Conservation (phyloP, 1,284 basidiomycete genomes). For the Rhodotorula sp. region DNA sequence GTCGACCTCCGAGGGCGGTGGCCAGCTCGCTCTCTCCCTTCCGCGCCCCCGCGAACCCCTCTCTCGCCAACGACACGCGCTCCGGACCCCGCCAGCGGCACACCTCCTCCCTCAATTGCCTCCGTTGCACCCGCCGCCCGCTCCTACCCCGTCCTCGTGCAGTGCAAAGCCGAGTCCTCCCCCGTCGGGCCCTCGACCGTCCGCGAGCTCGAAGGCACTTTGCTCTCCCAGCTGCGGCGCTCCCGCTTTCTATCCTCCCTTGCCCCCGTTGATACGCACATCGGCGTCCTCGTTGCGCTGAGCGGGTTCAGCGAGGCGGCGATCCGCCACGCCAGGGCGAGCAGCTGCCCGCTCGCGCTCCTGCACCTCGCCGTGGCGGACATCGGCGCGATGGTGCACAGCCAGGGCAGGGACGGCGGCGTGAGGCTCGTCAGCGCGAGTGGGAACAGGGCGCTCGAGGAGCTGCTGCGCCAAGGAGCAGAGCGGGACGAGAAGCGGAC, state of each 20-base stretch:
- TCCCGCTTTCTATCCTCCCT: not conserved
- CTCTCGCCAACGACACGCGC: too few species aligned
- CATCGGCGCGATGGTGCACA: not conserved
- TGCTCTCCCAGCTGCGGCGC: not conserved
- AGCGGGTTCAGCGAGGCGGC: slow-evolving; percentile 25
- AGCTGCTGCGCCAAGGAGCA: not conserved
- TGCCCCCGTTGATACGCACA: not conserved
- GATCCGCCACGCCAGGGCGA: slow-evolving; percentile 8
- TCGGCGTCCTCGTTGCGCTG: slow-evolving; percentile 27
- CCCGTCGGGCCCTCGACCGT: slow-evolving; percentile 26
- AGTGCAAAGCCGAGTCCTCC: slow-evolving; percentile 36
- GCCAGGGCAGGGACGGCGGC: too few species aligned
- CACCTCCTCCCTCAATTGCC: not conserved
- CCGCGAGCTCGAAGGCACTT: slow-evolving; percentile 38
- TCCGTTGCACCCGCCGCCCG: too few species aligned
- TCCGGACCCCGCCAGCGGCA: not conserved
- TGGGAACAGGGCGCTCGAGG: not conserved
- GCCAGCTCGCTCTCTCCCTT: not conserved
- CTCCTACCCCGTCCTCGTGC: slow-evolving; percentile 19
- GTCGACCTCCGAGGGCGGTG: slow-evolving; percentile 36
- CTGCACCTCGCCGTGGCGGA: slow-evolving; percentile 7
- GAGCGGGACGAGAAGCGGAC: not conserved
- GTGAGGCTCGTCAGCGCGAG: not conserved
- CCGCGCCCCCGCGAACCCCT: not conserved
- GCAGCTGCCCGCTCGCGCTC: slow-evolving; percentile 17